Percentiles rank a stretch among this genome's conserved stretches.
phyloP scores from a whole-genome alignment of 768 basidiomycete genomes.

The Calocera cornea region DNA sequence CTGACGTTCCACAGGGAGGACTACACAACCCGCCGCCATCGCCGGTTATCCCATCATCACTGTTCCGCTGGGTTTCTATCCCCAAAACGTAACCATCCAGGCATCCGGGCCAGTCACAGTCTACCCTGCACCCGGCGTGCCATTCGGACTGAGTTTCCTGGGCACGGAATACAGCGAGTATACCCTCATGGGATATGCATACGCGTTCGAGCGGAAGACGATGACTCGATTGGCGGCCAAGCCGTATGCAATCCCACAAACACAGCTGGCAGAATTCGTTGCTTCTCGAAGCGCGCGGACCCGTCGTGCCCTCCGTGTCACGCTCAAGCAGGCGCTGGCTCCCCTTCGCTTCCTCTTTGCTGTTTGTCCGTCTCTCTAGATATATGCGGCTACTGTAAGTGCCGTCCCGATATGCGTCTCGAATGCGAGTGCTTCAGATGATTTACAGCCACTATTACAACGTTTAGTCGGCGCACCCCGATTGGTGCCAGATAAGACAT shows the following conservation, averaged over 20 bases:
- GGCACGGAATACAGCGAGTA: constrained; percentile 50
- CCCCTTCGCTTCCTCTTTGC: not conserved
- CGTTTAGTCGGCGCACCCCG: not conserved
- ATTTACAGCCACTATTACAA: not conserved
- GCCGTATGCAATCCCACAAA: constrained; percentile 38
- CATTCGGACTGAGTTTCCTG: constrained; percentile 49
- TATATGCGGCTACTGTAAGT: no score
- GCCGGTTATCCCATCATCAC: constrained; percentile 56
- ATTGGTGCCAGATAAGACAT: not conserved
- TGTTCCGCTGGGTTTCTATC: constrained; percentile 33
- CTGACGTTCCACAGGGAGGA: constrained; percentile 16
- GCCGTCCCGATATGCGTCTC: no score
- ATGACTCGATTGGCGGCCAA: constrained; percentile 35
- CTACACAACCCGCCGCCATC: constrained; percentile 33
- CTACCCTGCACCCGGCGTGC: constrained; percentile 42
- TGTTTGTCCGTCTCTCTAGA: not conserved
- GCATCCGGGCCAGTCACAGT: constrained; percentile 28
- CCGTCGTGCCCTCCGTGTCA: not conserved
- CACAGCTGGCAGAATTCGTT: constrained; percentile 32
- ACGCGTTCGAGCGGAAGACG: constrained; percentile 54
- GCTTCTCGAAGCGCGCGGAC: not conserved
- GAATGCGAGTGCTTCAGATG: not conserved
- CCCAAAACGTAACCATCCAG: constrained; percentile 31
- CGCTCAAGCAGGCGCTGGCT: not conserved
- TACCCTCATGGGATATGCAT: constrained; percentile 42